These are phyloP conservation scores for Aspergillus taichungensis DNA, from an alignment of 495 filamentous ascomycete species.

Conservation along the genomic window DNA sequence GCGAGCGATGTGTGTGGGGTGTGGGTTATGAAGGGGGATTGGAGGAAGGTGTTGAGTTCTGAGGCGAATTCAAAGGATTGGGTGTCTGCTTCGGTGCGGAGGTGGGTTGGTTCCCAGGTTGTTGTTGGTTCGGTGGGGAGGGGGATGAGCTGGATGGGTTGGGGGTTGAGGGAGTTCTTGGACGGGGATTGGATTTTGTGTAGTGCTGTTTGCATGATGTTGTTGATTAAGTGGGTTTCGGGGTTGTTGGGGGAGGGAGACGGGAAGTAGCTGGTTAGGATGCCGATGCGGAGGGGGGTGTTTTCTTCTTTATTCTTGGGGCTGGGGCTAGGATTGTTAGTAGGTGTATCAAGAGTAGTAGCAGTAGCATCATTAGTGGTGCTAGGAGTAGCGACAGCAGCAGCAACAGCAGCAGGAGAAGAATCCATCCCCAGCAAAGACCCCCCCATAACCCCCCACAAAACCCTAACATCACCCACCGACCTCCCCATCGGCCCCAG, in stretches of 20 bases:
- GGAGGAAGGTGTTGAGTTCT: slow-evolving; percentile 38
- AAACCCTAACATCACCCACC: slow-evolving; percentile 44
- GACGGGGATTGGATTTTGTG: slow-evolving; percentile 15
- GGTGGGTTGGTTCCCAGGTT: slow-evolving; percentile 41
- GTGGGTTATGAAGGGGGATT: slow-evolving; percentile 14
- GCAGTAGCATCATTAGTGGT: slow-evolving; percentile 25
- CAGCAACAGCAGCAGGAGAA: not conserved
- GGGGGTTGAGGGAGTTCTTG: slow-evolving; percentile 10
- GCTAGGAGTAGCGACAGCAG: slow-evolving; percentile 13
- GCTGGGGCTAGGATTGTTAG: slow-evolving; percentile 14
- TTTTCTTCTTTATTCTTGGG: slow-evolving; percentile 24
- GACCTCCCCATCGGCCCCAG: slow-evolving; percentile 51
- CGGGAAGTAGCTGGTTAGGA: slow-evolving; percentile 16
- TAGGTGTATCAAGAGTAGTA: not conserved
- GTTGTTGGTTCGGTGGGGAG: slow-evolving; percentile 31
- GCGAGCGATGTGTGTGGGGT: slow-evolving; percentile 30
- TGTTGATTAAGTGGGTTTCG: slow-evolving; percentile 48
- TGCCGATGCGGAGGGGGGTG: slow-evolving; percentile 26
- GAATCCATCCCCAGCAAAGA: too few relatives aligned
- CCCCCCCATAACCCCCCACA: slow-evolving; percentile 49
- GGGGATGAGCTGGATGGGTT: slow-evolving; percentile 22
- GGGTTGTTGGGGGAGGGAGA: slow-evolving; percentile 15
- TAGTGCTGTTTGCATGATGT: slow-evolving; percentile 30
- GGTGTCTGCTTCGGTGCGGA: slow-evolving; percentile 40
- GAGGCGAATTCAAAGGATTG: slow-evolving; percentile 51